Evolutionary conservation across 1,139 yeast species (phyloP).

Genomic region (Candida tunisiensis): DNA sequence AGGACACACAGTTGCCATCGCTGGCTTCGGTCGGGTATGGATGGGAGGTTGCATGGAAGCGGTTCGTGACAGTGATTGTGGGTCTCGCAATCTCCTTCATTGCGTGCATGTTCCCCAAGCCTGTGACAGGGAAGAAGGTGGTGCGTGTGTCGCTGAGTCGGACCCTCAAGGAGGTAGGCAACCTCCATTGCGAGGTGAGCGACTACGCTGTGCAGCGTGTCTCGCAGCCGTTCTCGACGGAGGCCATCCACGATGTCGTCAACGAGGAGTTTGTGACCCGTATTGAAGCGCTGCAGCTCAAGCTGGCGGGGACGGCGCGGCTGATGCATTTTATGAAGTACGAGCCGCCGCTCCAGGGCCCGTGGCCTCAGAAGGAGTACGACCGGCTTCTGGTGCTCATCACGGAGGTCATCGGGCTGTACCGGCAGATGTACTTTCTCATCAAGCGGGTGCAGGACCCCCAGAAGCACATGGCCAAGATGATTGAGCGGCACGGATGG

Average conservation of each 20-base stretch:
- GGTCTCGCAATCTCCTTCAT: conserved; percentile 18
- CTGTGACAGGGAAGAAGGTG: conserved; percentile 10
- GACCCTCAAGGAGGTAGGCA: conserved; percentile 6
- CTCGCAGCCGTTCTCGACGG: no score
- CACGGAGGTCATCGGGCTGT: conserved; percentile 5
- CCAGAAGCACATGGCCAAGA: conserved; percentile 3
- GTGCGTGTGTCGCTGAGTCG: conserved; percentile 6
- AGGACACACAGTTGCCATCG: conserved; percentile 6
- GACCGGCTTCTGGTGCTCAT: conserved; percentile 5
- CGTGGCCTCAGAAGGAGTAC: conserved; percentile 7
- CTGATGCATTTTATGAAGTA: conserved; percentile 5
- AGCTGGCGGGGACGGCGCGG: conserved; percentile 5
- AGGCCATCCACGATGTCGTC: conserved; percentile 5
- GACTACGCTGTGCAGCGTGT: conserved; percentile 7
- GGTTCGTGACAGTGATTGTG: conserved; percentile 17
- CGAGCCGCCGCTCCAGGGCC: conserved; percentile 8
- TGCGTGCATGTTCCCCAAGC: conserved; percentile 16
- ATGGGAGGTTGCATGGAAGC: conserved; percentile 18
- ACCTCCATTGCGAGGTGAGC: conserved; percentile 5
- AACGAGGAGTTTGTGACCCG: conserved; percentile 4
- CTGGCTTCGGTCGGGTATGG: conserved; percentile 13
- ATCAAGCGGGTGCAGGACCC: conserved; percentile 6
- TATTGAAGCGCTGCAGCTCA: conserved; percentile 5
- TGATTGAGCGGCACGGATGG: conserved; percentile 7
- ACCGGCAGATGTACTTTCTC: conserved; percentile 4